Percentiles rank a stretch among this genome's conserved stretches.
Evolutionary conservation across 2,329 filamentous ascomycete genomes (phyloP).

Genomic region (Huntiella bhutanensis): DNA sequence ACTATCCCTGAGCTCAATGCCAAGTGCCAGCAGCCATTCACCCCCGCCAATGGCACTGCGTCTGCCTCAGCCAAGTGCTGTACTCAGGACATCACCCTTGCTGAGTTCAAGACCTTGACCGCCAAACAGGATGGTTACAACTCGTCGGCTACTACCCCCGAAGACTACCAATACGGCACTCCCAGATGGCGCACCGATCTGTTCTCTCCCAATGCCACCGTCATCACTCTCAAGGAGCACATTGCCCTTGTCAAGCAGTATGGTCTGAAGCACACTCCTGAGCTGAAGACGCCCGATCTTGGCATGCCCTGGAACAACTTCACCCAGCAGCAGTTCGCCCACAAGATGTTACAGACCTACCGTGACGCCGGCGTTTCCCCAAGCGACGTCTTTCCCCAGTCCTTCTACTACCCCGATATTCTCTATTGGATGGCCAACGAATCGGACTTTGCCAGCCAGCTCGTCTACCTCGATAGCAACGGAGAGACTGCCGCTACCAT

Average conservation of each 20-base stretch:
- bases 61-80: conserved; percentile 47
- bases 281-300: conserved; percentile 50
- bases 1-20: conserved; percentile 38
- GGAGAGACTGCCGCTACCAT: conserved; percentile 35
- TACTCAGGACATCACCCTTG: conserved; percentile 49
- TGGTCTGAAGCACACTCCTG: conserved; percentile 44
- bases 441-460: conserved; percentile 40
- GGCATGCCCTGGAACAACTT: conserved; percentile 51
- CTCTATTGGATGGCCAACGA: conserved; percentile 47
- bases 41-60: conserved; percentile 30
- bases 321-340: conserved; percentile 44
- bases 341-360: conserved; percentile 46
- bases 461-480: conserved; percentile 44
- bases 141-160: conserved; percentile 34
- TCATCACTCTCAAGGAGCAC: conserved; percentile 41
- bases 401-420: conserved; percentile 44
- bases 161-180: conserved; percentile 39
- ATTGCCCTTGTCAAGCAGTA: conserved; percentile 38
- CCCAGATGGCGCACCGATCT: conserved; percentile 45
- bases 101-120: conserved; percentile 49
- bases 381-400: conserved; percentile 41
- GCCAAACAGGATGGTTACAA: conserved; percentile 52
- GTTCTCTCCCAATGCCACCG: conserved; percentile 43
- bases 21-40: conserved; percentile 45
- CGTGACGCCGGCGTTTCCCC: conserved; percentile 31